phyloP scores from a whole-genome alignment of 371 early-diverging fungal genomes.

The Mucor indicus region DNA sequence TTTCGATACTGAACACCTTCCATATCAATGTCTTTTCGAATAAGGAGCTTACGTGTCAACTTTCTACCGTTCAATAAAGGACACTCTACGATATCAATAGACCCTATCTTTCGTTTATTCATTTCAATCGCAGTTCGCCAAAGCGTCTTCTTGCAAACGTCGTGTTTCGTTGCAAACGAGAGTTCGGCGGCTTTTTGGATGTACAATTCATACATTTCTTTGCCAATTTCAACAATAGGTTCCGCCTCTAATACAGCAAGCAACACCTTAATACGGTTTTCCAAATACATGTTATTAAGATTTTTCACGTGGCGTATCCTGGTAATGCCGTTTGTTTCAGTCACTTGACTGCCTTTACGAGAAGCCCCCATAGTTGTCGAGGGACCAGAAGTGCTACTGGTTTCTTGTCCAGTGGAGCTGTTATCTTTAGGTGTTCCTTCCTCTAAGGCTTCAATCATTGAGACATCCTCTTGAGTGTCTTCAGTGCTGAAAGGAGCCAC shows the following conservation, averaged over 20 bases:
- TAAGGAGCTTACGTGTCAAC: not conserved
- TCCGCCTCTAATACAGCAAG: slow-evolving; percentile 13
- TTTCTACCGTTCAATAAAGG: slow-evolving; percentile 3
- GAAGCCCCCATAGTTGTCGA: no score
- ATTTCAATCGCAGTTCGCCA: slow-evolving; percentile 6
- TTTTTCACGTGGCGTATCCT: no score
- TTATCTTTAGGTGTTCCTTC: no score
- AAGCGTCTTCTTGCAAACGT: slow-evolving; percentile 17
- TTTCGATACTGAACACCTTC: slow-evolving; percentile 18
- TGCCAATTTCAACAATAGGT: slow-evolving; percentile 16
- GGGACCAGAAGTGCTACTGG: no score
- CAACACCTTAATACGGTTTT: slow-evolving; percentile 18
- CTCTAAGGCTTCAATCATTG: no score
- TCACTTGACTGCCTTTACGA: no score
- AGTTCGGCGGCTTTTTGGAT: not conserved
- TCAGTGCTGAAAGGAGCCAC: no score
- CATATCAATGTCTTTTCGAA: slow-evolving; percentile 16
- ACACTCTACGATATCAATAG: not conserved
- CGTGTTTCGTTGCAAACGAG: not conserved
- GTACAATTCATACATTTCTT: slow-evolving; percentile 1
- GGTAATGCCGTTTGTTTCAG: no score
- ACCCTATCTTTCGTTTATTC: slow-evolving; percentile 6
- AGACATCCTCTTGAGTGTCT: no score
- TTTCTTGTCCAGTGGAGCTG: no score
- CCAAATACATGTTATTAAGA: slow-evolving; percentile 20